Conservation (phyloP, 2,329 filamentous ascomycete genomes). For the Fusarium floridanum region DNA sequence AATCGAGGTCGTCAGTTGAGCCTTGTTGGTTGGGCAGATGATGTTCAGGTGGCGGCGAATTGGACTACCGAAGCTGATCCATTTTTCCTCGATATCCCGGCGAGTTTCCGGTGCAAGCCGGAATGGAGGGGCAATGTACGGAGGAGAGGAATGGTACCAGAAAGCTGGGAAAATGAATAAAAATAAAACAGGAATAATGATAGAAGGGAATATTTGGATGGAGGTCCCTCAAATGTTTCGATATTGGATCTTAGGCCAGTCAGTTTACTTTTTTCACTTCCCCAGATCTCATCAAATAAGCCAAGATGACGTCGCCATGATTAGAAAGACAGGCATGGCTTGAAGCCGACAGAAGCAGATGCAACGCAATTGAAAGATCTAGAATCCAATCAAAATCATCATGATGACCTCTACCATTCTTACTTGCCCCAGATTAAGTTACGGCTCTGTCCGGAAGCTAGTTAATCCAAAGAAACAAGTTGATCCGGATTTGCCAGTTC, state of each 20-base stretch:
- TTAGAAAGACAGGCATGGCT: background rate
- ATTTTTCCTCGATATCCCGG: conserved; percentile 37
- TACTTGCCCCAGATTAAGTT: conserved; percentile 19
- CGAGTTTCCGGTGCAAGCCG: conserved; percentile 44
- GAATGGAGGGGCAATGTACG: conserved; percentile 33
- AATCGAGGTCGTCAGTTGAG: conserved; percentile 5
- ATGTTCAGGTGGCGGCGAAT: conserved; percentile 39
- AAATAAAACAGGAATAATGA: background rate
- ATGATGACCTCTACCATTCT: conserved; percentile 26
- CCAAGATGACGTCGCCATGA: conserved; percentile 38
- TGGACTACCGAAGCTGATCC: conserved; percentile 34
- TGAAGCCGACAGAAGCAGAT: background rate
- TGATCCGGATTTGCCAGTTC: background rate
- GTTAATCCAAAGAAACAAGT: conserved; percentile 42
- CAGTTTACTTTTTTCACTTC: background rate
- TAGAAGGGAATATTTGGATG: background rate
- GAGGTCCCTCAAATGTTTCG: background rate
- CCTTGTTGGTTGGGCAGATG: conserved; percentile 32
- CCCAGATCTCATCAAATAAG: conserved; percentile 7
- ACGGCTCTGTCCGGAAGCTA: conserved; percentile 22
- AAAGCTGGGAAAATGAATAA: background rate
- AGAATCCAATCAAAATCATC: background rate
- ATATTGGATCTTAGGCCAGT: background rate
- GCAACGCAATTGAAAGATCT: conserved; percentile 3
- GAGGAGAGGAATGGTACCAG: background rate